phyloP scores from a whole-genome alignment of 495 filamentous ascomycete species.

The Corynascus novoguineensis region DNA sequence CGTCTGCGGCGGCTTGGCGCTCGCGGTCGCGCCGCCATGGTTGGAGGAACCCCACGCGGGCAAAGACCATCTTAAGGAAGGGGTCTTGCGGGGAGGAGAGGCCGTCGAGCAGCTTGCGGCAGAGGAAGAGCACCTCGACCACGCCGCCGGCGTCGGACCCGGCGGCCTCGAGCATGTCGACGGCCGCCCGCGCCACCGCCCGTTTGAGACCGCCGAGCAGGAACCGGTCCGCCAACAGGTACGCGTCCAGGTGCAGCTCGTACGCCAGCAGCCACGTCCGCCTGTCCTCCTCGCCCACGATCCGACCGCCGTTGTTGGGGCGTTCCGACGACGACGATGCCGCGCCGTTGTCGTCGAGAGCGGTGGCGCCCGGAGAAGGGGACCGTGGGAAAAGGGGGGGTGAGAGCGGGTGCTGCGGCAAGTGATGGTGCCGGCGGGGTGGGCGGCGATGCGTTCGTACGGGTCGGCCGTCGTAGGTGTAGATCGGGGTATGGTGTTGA shows the following conservation, averaged over 20 bases:
- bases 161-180: conserved; percentile 45
- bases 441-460: conserved; percentile 14
- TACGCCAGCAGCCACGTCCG: conserved; percentile 44
- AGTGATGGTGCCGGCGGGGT: conserved; percentile 15
- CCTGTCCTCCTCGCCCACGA: conserved; percentile 39
- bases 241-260: conserved; percentile 41
- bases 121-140: conserved; percentile 34
- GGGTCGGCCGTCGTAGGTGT: conserved; percentile 14
- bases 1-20: conserved; percentile 26
- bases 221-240: conserved; percentile 43
- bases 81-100: conserved; percentile 35
- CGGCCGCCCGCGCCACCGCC: conserved; percentile 32
- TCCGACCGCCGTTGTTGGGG: conserved; percentile 26
- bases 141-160: conserved; percentile 38
- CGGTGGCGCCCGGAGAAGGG: neutral
- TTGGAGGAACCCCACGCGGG: conserved; percentile 41
- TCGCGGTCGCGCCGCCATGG: conserved; percentile 34
- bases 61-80: conserved; percentile 42
- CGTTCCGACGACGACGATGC: neutral
- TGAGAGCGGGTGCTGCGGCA: neutral
- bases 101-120: conserved; percentile 37
- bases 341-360: neutral
- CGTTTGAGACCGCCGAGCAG: conserved; percentile 41
- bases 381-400: conserved; percentile 5
- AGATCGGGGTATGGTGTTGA: conserved; percentile 16